These are phyloP conservation scores for Cruciata laevipes DNA, from an alignment of 257 asterid genomes.

Conservation along the genomic window DNA sequence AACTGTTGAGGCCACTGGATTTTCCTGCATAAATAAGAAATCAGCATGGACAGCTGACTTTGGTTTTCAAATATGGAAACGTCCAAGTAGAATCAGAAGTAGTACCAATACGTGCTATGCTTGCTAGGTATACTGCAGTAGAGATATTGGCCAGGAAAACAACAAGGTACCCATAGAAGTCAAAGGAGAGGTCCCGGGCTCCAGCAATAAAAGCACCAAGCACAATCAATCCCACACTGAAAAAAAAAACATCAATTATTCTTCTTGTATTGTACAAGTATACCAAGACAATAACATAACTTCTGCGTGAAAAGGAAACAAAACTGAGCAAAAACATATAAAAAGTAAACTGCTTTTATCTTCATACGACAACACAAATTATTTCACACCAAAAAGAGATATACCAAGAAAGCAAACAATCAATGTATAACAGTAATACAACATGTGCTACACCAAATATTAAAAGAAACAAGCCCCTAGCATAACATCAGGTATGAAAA, in stretches of 20 bases:
- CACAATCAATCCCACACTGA: slow-evolving; percentile 75
- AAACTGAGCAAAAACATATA: neutral
- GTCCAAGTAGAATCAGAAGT: slow-evolving; percentile 23
- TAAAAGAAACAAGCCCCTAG: neutral
- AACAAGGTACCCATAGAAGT: slow-evolving; percentile 58
- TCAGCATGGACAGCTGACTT: slow-evolving; percentile 23
- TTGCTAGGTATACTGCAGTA: slow-evolving; percentile 83
- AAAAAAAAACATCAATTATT: slow-evolving; percentile 27
- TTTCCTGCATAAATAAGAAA: slow-evolving; percentile 48
- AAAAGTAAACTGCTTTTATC: neutral
- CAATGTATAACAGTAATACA: too few relatives aligned
- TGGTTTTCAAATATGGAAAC: slow-evolving; percentile 17
- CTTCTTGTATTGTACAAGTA: slow-evolving; percentile 19
- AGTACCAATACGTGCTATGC: slow-evolving; percentile 81
- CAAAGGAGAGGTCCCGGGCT: slow-evolving; percentile 81
- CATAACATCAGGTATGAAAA: neutral
- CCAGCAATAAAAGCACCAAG: slow-evolving; percentile 92
- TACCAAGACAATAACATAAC: slow-evolving; percentile 8
- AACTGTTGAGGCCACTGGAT: slow-evolving; percentile 86
- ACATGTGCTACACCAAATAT: neutral
- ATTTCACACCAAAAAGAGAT: neutral
- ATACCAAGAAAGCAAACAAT: neutral
- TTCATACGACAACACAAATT: neutral
- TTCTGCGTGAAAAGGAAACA: neutral
- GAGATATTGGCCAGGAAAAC: slow-evolving; percentile 73